Conservation (phyloP, 257 asterid genomes). For the Henckelia pumila region DNA sequence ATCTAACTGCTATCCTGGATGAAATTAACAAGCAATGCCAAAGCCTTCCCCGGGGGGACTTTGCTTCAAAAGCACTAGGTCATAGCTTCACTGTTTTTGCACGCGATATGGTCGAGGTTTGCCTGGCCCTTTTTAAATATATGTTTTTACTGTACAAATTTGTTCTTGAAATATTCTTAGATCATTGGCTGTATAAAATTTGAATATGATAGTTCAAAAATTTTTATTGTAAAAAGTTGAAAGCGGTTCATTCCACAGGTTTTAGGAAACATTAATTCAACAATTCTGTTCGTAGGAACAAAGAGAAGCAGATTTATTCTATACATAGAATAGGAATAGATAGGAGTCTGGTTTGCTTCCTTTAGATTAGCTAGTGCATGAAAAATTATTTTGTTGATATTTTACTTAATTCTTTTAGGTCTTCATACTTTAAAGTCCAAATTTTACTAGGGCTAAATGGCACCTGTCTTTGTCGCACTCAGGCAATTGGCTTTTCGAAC, state of each 20-base stretch:
- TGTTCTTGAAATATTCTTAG: not conserved
- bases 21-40: conserved; percentile 78
- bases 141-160: not conserved
- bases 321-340: too few relatives aligned
- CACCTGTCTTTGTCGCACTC: conserved; percentile 25
- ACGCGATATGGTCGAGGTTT: conserved; percentile 85
- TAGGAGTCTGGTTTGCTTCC: too few relatives aligned
- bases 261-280: too few relatives aligned
- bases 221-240: too few relatives aligned
- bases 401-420: conserved; percentile 14
- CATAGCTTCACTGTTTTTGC: conserved; percentile 90
- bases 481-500: conserved; percentile 91
- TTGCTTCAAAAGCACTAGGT: conserved; percentile 80
- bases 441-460: conserved; percentile 16
- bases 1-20: conserved; percentile 58
- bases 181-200: not conserved
- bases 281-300: too few relatives aligned
- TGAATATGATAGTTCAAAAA: not conserved
- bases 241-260: not conserved
- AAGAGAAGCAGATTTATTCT: too few relatives aligned
- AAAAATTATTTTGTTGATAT: not conserved
- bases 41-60: conserved; percentile 81
- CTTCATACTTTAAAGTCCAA: conserved; percentile 2
- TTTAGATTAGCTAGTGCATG: too few relatives aligned
- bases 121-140: conserved; percentile 23